Evolutionary conservation across 371 early-diverging fungal species (phyloP), one percentile per base, ranked within the genome.

Genomic region (Mortierella sp.): DNA sequence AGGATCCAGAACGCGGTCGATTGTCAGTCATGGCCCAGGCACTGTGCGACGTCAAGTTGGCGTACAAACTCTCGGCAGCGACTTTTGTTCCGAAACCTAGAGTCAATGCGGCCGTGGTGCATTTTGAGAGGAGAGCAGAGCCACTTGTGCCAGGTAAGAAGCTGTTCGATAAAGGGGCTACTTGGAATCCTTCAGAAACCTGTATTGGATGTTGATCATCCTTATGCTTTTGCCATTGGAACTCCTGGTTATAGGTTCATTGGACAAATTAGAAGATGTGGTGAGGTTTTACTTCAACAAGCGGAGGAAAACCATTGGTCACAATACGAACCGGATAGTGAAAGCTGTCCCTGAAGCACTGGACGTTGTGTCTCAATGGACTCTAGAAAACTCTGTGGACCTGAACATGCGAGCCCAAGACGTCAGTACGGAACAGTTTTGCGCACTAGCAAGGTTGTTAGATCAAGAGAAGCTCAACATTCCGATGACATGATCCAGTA

Each of bases 51-150:
- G 88, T 87, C 12, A 84, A 84, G 52, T 79, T 82, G 54, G 85
- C 87, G 0, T 92, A 91, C 67, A 67, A 80, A 16, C 83, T 93
- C 12, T 87, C 91, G 3, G 71, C 87, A 0, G 74, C 85, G 2
- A 82, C 86, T 17, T 93, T 92, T 80, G 89, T 92, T 13, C 93
- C 92, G 3, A 86, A 81, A 47, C 93, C 94, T 7, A 90, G 90
- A 67, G 92, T 93, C 28, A 89, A 92, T 63, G 94, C 93, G 14
- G 79, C 82, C 9, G 90, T 94, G 3, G 86, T 93, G 28, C 90
- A 92, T 54, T 80, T 93, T 24, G 84, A 72, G 17, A 85, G 86
- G 34, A 81, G 85, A 44, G 54, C 55, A 13, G 57, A 78, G n/a
- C 81, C 82, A 10, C 47, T 83, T 13, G 57, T 85, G 24, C 69